Evolutionary conservation across 2,329 filamentous ascomycete genomes (phyloP), one percentile per base, ranked within the genome.

Genomic region (Xylaria sp.): DNA sequence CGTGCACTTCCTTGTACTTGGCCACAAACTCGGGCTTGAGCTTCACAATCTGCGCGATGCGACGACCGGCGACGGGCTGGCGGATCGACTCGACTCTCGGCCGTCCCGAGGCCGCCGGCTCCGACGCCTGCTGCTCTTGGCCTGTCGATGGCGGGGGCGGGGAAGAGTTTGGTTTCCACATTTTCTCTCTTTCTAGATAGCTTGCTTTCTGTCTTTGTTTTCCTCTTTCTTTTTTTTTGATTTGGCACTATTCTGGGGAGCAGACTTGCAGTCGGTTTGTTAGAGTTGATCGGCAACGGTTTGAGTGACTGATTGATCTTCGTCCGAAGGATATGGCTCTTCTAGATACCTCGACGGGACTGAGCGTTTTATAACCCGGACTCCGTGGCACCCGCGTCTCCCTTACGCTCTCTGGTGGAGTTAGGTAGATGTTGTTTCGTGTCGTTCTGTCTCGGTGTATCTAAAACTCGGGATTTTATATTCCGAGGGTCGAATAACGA

Each of bases 1-100:
- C 89, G 76, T 94, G 92, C 70, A 88, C 90, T 74, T 89, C 85
- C 78, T 93, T 94, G 82, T 94, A 95, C 71, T 89, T 86, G 24
- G 86, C 85, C 14, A 91, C 81, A 69, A 83, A 86, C 70, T 91
- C 88, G 12, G 88, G 88, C 79, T 89, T 92, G 64, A 95, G 85
- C 76, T 88, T 89, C 62, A 94, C 85, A 71, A 93, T 90, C 79
- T 94, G 92, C 47, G 86, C 91, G 73, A 93, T 85, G 68, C 91
- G 87, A 3, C 84, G 82, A 55, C 82, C 85, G 3, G 84, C 79
- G 70, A 85, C 80, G 70, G 74, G 79, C 67, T 77, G 78, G 9
- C 73, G 71, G 48, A 72, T 61, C 53, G 75, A 72, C 36, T 73
- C 73, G 14, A 71, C 69, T 12, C 65, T 63, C 61, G 63, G 58